Evolutionary conservation across 805 yeast genomes (phyloP), one percentile per base, ranked within the genome.

Genomic region (Pichia manshurica): DNA sequence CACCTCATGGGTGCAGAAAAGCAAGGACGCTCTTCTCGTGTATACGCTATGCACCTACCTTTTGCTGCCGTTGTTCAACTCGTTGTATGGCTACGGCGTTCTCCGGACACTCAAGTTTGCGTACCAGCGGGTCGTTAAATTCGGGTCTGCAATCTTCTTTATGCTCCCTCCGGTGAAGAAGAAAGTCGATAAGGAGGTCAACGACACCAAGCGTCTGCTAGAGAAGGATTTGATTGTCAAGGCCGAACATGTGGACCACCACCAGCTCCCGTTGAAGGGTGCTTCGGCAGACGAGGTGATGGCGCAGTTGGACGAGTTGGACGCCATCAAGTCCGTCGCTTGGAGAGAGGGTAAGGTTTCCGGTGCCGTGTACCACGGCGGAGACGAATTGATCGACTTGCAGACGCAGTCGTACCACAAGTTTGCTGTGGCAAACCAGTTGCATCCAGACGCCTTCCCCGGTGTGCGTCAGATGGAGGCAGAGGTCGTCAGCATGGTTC

Each of bases 291-390:
- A 61, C 1, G 65, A 64, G 17, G 74, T 93, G 9, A 46, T 72
- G 25, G 57, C 57, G 0, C 79, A 81, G 49, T 66, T 93, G 49
- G 75, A 78, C 32, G 63, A 66, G 28, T 66, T 79, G 28, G 67
- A 72, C 33, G 50, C 59, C 0, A 59, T 89, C 54, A 87, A 85
- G 54, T 71, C 87, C 1, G 54, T 61, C 2, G 83, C 81, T 47
- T 91, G 97, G 96, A 75, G 82, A 60, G 71, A 73, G 37, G 99
- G 99, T 5, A 75, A 80, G 55, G 84, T 91, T 3, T 85, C 95
- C 16, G 99, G 99, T 5, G 98, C 97, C 0, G 97, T 91, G 10
- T 91, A 91, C 59, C 98, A 93, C 58, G 97, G 98, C 28, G 97
- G 97, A 13, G 70, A 74, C n/a, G 87, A 85, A 29, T 66, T 91